A percentile compares a stretch with the other conserved stretches of the same genome.
phyloP scores from a whole-genome alignment of 345 rosid genomes.

The Lepidium aucheri region DNA sequence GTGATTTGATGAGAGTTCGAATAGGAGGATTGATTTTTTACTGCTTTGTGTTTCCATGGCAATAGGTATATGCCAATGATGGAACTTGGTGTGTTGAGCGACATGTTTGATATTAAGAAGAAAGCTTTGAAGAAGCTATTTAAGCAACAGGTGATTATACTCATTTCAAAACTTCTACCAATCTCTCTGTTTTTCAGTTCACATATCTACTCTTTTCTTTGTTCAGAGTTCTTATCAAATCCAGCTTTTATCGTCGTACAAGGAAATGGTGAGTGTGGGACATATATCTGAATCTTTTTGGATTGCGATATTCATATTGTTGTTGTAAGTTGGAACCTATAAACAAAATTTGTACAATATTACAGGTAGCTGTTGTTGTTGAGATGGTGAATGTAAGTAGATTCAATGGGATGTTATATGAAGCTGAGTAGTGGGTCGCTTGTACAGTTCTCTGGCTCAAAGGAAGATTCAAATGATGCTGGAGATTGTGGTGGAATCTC shows the following conservation, averaged over 20 bases:
- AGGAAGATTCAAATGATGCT: constrained; percentile 41
- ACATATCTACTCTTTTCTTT: background rate
- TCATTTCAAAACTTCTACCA: background rate
- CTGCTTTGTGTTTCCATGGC: background rate
- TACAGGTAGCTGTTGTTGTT: constrained; percentile 51
- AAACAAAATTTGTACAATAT: background rate
- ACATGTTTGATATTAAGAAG: constrained; percentile 53
- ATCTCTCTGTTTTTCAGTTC: background rate
- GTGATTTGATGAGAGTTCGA: too few species aligned
- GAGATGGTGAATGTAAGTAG: constrained; percentile 48
- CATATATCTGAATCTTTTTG: background rate
- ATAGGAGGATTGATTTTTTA: background rate
- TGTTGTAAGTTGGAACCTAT: background rate
- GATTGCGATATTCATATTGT: background rate
- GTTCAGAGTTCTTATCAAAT: constrained; percentile 45
- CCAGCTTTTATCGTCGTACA: constrained; percentile 60
- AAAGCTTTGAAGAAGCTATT: constrained; percentile 63
- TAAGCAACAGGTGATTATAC: constrained; percentile 49
- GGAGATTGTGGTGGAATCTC: constrained; percentile 78
- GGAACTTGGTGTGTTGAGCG: constrained; percentile 73
- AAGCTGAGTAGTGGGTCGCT: constrained; percentile 44
- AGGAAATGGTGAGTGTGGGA: constrained; percentile 56
- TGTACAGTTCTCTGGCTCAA: constrained; percentile 48
- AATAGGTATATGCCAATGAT: constrained; percentile 60
- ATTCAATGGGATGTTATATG: constrained; percentile 60